Base-by-base conservation (phyloP, 768 basidiomycete species). In the Russula dissimulans region DNA sequence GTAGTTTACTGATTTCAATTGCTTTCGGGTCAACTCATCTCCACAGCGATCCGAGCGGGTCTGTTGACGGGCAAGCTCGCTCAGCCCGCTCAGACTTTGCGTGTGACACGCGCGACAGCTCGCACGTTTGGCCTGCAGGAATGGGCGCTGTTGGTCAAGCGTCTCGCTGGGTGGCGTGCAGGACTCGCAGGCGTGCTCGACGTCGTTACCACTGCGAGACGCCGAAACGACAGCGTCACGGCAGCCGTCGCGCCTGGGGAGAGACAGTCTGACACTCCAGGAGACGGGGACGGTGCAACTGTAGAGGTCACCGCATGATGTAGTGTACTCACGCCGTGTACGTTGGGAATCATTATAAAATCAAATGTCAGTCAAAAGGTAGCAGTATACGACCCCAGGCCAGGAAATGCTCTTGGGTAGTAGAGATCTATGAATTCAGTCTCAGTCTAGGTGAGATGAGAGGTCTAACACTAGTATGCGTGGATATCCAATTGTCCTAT, bases 21-120 rank as follows among this genome's bases (percentile, higher is more conserved):
- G 15, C 15, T 48, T 47, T 31, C 8, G 6, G 1, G 17, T 26
- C n/a, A 42, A 17, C 18, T 26, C 22, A 26, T 10, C 3, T 54
- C 49, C 26, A 14, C 65, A 92, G 91, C 87, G 57, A 91, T 94
- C 66, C 88, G 91, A 56, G 80, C 84, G 2, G 85, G 87, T 31
- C 80, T 94, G 47, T 70, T 93, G 36, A 82, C 84, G 53, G 92
- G 87, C 41, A 92, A 90, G 71, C 84, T 95, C 51, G 89, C 89
- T 1, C 92, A 95, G 69, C 82, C 84, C 1, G 78, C 83, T 9
- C 85, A 89, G 67, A 83, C 81, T 50, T 73, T 94, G 42, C 84
- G 83, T 63, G 79, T 94, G 60, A 82, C 80, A 52, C 84, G 85
- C 38, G 85, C 91, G 0, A 85, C 84, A 0, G 81, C 89, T 1